Evolutionary conservation across 352 stramenopile species (phyloP), one percentile per base, ranked within the genome.

Genomic region (Pythium pyrilobum): DNA sequence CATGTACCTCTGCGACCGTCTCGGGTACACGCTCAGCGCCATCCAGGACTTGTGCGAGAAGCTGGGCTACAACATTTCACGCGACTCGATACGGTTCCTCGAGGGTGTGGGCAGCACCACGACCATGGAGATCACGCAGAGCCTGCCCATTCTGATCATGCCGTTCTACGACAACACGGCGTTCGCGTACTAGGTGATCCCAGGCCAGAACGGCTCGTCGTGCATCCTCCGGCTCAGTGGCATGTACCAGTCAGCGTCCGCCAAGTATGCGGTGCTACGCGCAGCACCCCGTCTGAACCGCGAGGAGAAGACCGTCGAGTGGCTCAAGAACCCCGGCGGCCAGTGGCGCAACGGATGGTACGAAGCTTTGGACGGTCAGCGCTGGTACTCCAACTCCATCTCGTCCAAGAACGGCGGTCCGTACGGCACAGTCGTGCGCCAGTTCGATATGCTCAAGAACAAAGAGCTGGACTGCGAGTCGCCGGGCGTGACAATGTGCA

Each of bases 341-440:
- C 18, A 18, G 25, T 59, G 54, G 59, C 36, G 45, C 2, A 64
- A 74, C 25, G 62, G 58, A 0, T 71, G 66, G 58, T 66, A 60
- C 33, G 52, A 52, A 13, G 47, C 45, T 10, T 15, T 21, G 0
- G 3, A 46, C 1, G 50, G 50, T 0, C 9, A 36, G 28, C 57
- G 40, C 6, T 74, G 53, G 58, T 55, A 51, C 27, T 50, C 49
- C 9, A 49, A 64, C 32, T 39, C 69, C 24, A 56, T 60, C 11
- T 67, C 52, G 15, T 47, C 56, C 1, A 36, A 55, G 4, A 28
- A 48, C 8, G 32, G 32, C 5, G 28, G 21, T 9, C 18, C 21
- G 15, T 60, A 52, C 29, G 62, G 46, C 16, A 8, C 51, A 13
- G 3, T 8, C 18, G 18, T 27, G 5, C 37, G 53, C 23, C 50